Evolutionary conservation across 495 filamentous ascomycete genomes (phyloP), one percentile per base, ranked within the genome.

Genomic region (Penicillium parvum): DNA sequence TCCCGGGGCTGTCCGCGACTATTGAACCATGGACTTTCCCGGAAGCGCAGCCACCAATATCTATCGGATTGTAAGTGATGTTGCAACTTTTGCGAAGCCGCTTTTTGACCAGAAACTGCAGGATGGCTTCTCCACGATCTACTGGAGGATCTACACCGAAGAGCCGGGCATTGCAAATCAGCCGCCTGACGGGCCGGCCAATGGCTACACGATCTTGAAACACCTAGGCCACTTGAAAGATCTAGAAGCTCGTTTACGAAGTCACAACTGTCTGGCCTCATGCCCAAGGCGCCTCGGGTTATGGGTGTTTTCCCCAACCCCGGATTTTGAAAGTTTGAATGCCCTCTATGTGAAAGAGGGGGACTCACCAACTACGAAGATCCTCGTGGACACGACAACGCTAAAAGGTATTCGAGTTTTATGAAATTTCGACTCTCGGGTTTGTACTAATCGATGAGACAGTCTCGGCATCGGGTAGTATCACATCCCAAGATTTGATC

Each of bases 91-190:
- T 28, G 11, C 19, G 20, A 8, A 12, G 25, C 12, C 8, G 20
- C 4, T 19, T 44, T 32, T 36, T 67, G 48, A 69, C 40, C 16
- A 19, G 14, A 9, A 22, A 19, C 38, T 19, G 11, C 27, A 74
- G 71, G 66, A 72, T 61, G 69, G 71, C 19, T 74, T 72, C 62
- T 71, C 68, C 52, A 65, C 60, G 19, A 72, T 74, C 7, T 66
- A 72, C 35, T 73, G 68, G 68, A 68, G 70, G 46, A 72, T 72
- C 47, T 73, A 73, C 49, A 71, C 66, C 14, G 70, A 72, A 45
- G 70, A 72, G 37, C 47, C 55, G 27, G 55, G 53, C 46, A 64
- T 60, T 39, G 32, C 55, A 11, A 69, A 56, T 47, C 48, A 54
- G 26, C 44, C 65, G n/a, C 55, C 55, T 18, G 70, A 73, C 14